Evolutionary conservation across 805 yeast species (phyloP), one percentile per base, ranked within the genome.

Genomic region (Nakazawaea holstii): DNA sequence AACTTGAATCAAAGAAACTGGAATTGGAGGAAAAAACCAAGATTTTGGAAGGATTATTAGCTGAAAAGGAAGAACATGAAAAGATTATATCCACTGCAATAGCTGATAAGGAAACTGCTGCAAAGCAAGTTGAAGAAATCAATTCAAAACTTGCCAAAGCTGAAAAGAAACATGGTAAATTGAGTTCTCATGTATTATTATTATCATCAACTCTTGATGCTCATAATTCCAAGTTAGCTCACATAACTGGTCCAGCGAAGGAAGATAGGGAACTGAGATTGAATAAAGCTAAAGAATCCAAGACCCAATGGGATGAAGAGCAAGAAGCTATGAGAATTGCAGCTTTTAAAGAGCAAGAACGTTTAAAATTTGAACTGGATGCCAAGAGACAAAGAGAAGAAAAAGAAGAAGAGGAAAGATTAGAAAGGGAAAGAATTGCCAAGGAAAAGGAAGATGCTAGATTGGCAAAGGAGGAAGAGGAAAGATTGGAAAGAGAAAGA

Each of bases 301-400:
- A 58, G 45, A 47, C 54, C 27, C 60, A 59, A 17, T 78, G 82
- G 82, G 68, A 70, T 51, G 55, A 55, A 5, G 80, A 77, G 51
- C 67, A 68, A 59, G 65, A 67, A 40, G 67, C 60, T n/a, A 59
- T 74, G 45, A 74, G 76, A 46, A 58, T 64, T 42, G 67, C 68
- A 43, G 70, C 70, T 45, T 77, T 75, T 17, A 60, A 63, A 46
- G 77, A 71, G 46, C 79, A 74, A 52, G 77, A 73, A 55, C 61
- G 68, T 46, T 55, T 68, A 46, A 62, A 70, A 49, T 59, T 67
- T 17, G 72, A 69, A 52, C 65, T 62, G 10, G 69, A 64, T 51
- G 66, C 59, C 40, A 70, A 66, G 54, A 59, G 72, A 53, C 56
- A 62, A 57, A 62, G 73, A 49, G 43, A 70, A 47, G 80, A 74